These are phyloP conservation scores for Ceratopteris richardii DNA, from an alignment of 75 land plant species.

Conservation along the genomic window DNA sequence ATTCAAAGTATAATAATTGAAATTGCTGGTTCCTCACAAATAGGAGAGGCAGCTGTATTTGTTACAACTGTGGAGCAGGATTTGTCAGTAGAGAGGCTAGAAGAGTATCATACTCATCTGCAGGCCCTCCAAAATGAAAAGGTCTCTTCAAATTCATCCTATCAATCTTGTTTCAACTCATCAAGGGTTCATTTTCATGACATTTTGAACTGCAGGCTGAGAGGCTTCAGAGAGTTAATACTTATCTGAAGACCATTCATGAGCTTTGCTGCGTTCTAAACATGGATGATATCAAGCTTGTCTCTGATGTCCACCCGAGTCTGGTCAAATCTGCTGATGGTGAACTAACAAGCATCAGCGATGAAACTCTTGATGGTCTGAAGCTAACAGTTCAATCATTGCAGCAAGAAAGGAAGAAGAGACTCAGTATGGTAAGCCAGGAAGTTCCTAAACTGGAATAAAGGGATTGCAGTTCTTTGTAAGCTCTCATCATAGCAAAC, in stretches of 20 bases:
- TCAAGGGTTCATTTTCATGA: background rate
- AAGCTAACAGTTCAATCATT: slow-evolving; percentile 19
- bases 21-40: slow-evolving; percentile 22
- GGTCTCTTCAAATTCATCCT: too few relatives aligned
- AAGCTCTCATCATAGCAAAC: too few relatives aligned
- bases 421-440: slow-evolving; percentile 45
- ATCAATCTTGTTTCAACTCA: background rate
- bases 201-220: slow-evolving; percentile 24
- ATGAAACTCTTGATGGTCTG: slow-evolving; percentile 44
- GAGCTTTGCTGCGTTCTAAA: slow-evolving; percentile 42
- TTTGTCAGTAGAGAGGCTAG: slow-evolving; percentile 51
- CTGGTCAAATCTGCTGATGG: slow-evolving; percentile 19
- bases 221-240: slow-evolving; percentile 46
- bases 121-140: slow-evolving; percentile 71
- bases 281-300: slow-evolving; percentile 35
- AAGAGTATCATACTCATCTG: slow-evolving; percentile 52
- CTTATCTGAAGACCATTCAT: slow-evolving; percentile 34
- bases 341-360: slow-evolving; percentile 40
- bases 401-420: slow-evolving; percentile 26
- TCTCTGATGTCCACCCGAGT: slow-evolving; percentile 57
- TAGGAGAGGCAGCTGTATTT: background rate
- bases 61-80: slow-evolving; percentile 42
- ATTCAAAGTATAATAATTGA: slow-evolving; percentile 46
- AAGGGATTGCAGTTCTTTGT: background rate
- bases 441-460: background rate